These are phyloP conservation scores for Colletotrichum shisoi DNA, from an alignment of 2,329 filamentous ascomycete species.

Conservation along the genomic window DNA sequence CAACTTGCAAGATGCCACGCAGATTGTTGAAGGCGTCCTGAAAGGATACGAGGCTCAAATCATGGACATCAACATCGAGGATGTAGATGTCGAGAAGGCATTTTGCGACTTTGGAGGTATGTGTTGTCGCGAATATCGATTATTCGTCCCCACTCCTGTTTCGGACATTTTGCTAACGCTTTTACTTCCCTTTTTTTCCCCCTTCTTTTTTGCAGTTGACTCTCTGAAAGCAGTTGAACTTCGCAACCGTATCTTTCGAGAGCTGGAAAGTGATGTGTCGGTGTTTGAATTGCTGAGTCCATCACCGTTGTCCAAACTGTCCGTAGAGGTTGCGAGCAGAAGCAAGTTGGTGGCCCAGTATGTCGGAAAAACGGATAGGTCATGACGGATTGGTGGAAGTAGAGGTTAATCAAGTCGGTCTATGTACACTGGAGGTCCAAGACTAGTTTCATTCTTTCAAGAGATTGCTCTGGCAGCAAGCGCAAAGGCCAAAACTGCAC, in stretches of 20 bases:
- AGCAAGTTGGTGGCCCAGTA: conserved; percentile 8
- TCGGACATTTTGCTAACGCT: background rate
- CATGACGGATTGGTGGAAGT: too few relatives aligned
- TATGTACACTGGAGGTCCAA: too few relatives aligned
- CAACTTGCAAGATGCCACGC: background rate
- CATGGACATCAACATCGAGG: conserved; percentile 7
- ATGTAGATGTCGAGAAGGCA: conserved; percentile 22
- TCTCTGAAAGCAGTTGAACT: conserved; percentile 28
- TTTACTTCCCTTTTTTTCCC: too few relatives aligned
- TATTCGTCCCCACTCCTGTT: too few relatives aligned
- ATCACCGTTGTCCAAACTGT: conserved; percentile 16
- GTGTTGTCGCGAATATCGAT: background rate
- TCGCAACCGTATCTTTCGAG: conserved; percentile 18
- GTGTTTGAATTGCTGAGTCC: conserved; percentile 30
- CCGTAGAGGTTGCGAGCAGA: background rate
- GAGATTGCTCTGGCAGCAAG: background rate
- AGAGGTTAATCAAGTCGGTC: too few relatives aligned
- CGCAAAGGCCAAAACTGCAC: background rate
- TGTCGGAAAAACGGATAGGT: too few relatives aligned
- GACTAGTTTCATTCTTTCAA: background rate
- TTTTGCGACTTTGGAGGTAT: conserved; percentile 32
- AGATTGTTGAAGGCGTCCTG: background rate
- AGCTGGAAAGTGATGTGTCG: conserved; percentile 21
- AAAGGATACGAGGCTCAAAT: conserved; percentile 12
- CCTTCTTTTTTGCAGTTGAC: background rate